Base-by-base conservation (phyloP, 176 grass and related monocot species). In the Ensete glaucum region DNA sequence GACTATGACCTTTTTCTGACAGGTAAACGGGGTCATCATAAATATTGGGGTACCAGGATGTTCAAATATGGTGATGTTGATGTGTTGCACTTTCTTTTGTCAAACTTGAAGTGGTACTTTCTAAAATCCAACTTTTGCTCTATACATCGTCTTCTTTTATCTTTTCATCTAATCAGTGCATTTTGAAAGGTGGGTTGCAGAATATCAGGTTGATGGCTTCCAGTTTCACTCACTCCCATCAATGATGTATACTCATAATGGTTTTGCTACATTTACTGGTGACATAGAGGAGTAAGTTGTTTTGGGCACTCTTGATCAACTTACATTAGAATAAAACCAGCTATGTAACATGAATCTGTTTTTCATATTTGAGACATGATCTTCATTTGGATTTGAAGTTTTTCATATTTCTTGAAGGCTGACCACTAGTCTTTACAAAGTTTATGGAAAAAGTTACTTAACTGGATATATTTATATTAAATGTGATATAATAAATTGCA, bases 221-320 rank as follows among this genome's bases (percentile, higher is more conserved):
- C 89, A 88, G 58, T 93, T 97, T 85, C 94, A 93, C 67, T 97
- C 94, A 2, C 76, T 93, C 64, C 70, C 94, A 67, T 97, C 94
- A 55, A 97, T 97, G 90, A 77, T 97, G 80, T 97, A 93, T 91
- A 97, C 87, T 9, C 93, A 97, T 81, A 97, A 97, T 86, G 93
- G 93, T 21, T 97, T 93, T 90, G 85, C 85, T 90, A 87, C 90
- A 59, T 97, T 97, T 79, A 90, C 85, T 73, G 93, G 93, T 78
- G 80, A 80, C 76, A 82, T 89, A 68, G 93, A 97, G 76, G 93
- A 97, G 93, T 96, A 96, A 92, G 89, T 65, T 69, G 34, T 71
- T 27, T 53, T 72, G 11, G 9, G 73, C 54, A 57, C 58, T 16
- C 14, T 73, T 53, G 19, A 69, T 72, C 17, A 52, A 75, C 74